Conservation (phyloP, 148 eudicot genomes). For the Vaccinium darrowii region DNA sequence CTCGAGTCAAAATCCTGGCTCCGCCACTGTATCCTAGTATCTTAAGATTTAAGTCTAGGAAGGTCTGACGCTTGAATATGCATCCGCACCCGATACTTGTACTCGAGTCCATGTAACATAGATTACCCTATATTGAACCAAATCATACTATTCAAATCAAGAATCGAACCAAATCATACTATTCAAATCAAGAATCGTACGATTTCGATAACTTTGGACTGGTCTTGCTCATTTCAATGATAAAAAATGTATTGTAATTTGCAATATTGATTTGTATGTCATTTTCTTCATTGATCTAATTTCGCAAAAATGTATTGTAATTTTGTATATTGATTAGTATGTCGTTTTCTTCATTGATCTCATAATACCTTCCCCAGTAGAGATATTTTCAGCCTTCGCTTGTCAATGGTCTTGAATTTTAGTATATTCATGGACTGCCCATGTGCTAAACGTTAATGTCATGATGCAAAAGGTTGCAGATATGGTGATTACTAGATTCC, state of each 20-base stretch:
- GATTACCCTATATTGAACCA: too few species aligned
- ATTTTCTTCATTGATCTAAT: background rate
- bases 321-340: background rate
- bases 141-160: too few species aligned
- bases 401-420: background rate
- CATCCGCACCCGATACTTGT: too few species aligned
- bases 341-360: background rate
- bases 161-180: too few species aligned
- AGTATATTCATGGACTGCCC: background rate
- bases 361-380: background rate
- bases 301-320: background rate
- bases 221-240: background rate
- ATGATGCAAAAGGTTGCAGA: background rate
- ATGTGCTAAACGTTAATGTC: background rate
- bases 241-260: background rate
- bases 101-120: too few species aligned
- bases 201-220: background rate
- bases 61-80: too few species aligned
- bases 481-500: background rate
- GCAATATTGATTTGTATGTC: background rate
- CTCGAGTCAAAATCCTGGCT: too few species aligned
- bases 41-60: too few species aligned
- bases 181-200: too few species aligned
- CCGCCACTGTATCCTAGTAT: too few species aligned
- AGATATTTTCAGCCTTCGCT: background rate